Base-by-base conservation (phyloP, 176 grass and related monocot species). In the Hyparrhenia diplandra region DNA sequence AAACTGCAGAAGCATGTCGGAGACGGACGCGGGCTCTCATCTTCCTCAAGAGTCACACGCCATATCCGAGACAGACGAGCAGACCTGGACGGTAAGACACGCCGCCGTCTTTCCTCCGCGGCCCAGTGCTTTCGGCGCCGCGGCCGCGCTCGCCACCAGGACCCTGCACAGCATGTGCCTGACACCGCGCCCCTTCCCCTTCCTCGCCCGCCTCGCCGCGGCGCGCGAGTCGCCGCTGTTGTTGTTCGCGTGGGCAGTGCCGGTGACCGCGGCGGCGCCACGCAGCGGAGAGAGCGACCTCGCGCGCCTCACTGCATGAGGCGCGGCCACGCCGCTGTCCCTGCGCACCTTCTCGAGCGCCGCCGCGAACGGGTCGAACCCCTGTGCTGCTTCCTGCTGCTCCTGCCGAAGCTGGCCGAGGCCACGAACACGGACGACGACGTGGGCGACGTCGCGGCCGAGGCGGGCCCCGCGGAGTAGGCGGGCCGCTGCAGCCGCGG, bases 291-390 rank as follows among this genome's bases (percentile, higher is more conserved):
- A 73, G 35, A 88, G 58, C 10, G 86, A 88, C 86, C 74, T 65
- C 28, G 80, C 67, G 14, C 86, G 86, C 57, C 74, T 83, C 10
- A 66, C 42, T 25, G 11, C 8, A n/a, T n/a, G n/a, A n/a, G n/a
- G n/a, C 3, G n/a, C 37, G 5, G 27, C 32, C 1, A 47, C 29
- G 16, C 1, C 43, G 2, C 40, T 39, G 17, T 89, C 87, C 41
- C 52, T 39, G 68, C 82, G 75, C 34, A 89, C 82, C 87, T 85
- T 89, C 63, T 85, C 82, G 5, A 89, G 87, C 54, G 82, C 87
- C 4, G 55, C 87, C 20, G 64, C 77, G 76, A 89, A 89, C 2
- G 87, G 87, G 77, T 85, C 87, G 77, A 89, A 85, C 3, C 82
- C n/a, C n/a, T n/a, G n/a, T n/a, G n/a, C n/a, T n/a, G n/a, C n/a